Evolutionary conservation across 2,329 filamentous ascomycete species (phyloP).

Genomic region (Paradendryphiella salina): DNA sequence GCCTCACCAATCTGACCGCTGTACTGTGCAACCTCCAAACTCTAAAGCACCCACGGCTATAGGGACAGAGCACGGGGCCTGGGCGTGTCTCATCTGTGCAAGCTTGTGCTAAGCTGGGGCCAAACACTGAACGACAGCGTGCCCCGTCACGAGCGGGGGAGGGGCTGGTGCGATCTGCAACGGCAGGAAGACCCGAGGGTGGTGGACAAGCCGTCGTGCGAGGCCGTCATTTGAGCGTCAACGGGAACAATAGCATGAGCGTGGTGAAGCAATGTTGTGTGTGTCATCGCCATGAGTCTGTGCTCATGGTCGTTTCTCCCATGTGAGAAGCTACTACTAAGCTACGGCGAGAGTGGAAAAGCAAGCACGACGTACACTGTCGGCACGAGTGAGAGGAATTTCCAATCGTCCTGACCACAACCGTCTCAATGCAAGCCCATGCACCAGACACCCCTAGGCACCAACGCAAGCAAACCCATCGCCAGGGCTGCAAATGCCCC

Average conservation of each 20-base stretch:
- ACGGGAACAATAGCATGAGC: not conserved
- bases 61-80: constrained; percentile 11
- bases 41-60: constrained; percentile 18
- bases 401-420: constrained; percentile 20
- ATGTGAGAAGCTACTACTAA: constrained; percentile 28
- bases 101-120: constrained; percentile 11
- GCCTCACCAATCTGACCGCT: constrained; percentile 9
- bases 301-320: constrained; percentile 25
- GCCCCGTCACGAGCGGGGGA: constrained; percentile 11
- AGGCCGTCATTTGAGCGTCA: constrained; percentile 20
- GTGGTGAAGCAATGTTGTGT: not conserved
- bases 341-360: constrained; percentile 23
- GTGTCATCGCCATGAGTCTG: constrained; percentile 22
- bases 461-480: constrained; percentile 18
- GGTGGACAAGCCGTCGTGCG: constrained; percentile 17
- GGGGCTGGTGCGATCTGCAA: constrained; percentile 17
- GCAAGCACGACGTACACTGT: constrained; percentile 20
- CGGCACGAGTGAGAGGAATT: constrained; percentile 28
- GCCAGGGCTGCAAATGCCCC: constrained; percentile 28
- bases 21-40: constrained; percentile 9
- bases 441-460: constrained; percentile 9
- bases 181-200: constrained; percentile 14
- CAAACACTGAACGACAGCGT: not conserved
- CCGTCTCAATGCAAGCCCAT: constrained; percentile 15
- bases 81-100: constrained; percentile 14